Percentiles rank a stretch among this genome's conserved stretches.
These are phyloP conservation scores for Jimgerdemannia flammicorona DNA, from an alignment of 192 early-diverging fungal species.

Conservation along the genomic window DNA sequence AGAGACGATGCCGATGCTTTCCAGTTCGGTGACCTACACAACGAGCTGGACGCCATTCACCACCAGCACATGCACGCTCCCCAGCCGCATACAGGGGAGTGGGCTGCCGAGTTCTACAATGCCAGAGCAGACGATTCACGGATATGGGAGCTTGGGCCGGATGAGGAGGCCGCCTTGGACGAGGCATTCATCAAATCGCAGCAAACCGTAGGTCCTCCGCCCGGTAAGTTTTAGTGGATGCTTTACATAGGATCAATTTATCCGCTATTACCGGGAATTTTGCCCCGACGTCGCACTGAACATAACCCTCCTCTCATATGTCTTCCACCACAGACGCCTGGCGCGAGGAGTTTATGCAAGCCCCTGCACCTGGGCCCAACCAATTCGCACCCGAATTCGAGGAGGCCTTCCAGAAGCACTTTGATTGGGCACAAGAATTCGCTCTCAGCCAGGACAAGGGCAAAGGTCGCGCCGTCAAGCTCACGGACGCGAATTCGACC, in stretches of 20 bases:
- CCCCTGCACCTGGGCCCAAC: conserved; percentile 15
- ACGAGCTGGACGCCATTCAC: conserved; percentile 26
- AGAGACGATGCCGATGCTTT: conserved; percentile 9
- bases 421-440: conserved; percentile 79
- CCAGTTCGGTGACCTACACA: conserved; percentile 28
- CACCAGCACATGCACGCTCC: conserved; percentile 10
- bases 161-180: conserved; percentile 48
- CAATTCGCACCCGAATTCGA: conserved; percentile 54
- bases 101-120: conserved; percentile 35
- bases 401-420: conserved; percentile 53
- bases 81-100: background rate
- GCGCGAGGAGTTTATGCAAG: conserved; percentile 49
- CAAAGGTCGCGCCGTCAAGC: conserved; percentile 37
- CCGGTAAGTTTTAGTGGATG: conserved; percentile 6
- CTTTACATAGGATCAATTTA: background rate
- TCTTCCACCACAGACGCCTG: conserved; percentile 25
- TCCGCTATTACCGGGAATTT: background rate
- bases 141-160: conserved; percentile 43
- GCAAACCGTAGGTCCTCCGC: conserved; percentile 23
- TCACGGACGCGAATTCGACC: conserved; percentile 31
- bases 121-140: conserved; percentile 21
- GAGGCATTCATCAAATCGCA: conserved; percentile 33
- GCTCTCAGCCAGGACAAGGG: conserved; percentile 58
- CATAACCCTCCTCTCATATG: background rate
- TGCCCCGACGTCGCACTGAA: background rate